Evolutionary conservation across 1,284 basidiomycete species (phyloP), one percentile per base, ranked within the genome.

Genomic region (Marasmius fiardii): DNA sequence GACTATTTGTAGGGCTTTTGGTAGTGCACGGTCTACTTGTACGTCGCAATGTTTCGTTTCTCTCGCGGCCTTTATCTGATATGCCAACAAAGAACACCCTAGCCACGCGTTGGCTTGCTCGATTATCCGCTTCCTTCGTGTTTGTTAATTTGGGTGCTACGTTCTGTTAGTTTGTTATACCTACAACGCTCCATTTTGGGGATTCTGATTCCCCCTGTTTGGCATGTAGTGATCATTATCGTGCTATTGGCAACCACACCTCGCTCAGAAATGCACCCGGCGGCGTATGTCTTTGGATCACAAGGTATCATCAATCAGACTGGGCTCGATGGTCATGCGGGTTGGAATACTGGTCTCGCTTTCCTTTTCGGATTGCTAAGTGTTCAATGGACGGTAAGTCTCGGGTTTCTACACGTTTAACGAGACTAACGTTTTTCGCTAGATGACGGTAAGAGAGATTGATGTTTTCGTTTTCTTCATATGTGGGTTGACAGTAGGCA

Each of bases 291-390:
- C 21, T 97, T 97, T 59, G 85, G 88, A 41, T 75, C 83, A 14
- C 74, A 71, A 3, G 89, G 88, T 14, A 65, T 90, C 31, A 70
- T 83, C 54, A 93, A 94, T 65, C 77, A 83, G 58, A 90, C 91
- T 0, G 90, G 92, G 12, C 28, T 49, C 11, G 47, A 49, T 20
- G 47, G 47, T 4, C 24, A 49, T 49, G 2, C 24, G 34, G 93
- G 92, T 58, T 86, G 85, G 80, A 88, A 85, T 65, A 82, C 78
- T 34, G 93, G 92, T 0, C 72, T 96, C 52, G 86, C 92, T 1
- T 95, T 96, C 75, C 72, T 95, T 52, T 88, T 97, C 60, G 94
- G 94, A 26, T 72, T 97, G 54, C 75, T 95, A 54, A 92, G 89
- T 59, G 94, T 97, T 10, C 92, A 96, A 70, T 96, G 91, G 92